Evolutionary conservation across 2,329 filamentous ascomycete genomes (phyloP).

Genomic region (Aspergillus amoenus): DNA sequence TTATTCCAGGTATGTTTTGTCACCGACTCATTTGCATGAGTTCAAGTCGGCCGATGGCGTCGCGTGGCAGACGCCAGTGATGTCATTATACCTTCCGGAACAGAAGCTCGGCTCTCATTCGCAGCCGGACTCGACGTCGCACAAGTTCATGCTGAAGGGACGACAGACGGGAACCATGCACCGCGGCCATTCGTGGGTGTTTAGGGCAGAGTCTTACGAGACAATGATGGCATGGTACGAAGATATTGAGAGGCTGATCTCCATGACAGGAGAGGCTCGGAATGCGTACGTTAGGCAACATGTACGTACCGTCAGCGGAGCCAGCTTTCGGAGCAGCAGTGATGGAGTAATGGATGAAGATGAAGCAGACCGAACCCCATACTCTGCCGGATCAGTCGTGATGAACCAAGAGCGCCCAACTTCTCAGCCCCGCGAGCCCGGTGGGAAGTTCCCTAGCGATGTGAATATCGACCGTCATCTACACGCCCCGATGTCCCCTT

Average conservation of each 20-base stretch:
- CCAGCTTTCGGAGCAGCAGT: constrained; percentile 62
- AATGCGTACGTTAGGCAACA: constrained; percentile 83
- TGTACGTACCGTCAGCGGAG: constrained; percentile 71
- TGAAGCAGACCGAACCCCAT: constrained; percentile 65
- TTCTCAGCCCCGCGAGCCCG: constrained; percentile 67
- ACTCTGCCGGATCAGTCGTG: constrained; percentile 56
- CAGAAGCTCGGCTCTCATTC: constrained; percentile 95
- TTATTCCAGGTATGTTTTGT: constrained; percentile 77
- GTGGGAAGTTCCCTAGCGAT: constrained; percentile 96
- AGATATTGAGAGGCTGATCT: constrained; percentile 85
- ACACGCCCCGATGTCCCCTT: constrained; percentile 75
- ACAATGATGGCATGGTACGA: constrained; percentile 98
- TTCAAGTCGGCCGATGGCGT: constrained; percentile 98
- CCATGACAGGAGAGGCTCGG: constrained; percentile 83
- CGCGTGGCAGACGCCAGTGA: constrained; percentile 77
- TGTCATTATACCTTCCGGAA: constrained; percentile 93
- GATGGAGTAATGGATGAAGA: constrained; percentile 77
- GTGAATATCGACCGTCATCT: constrained; percentile 82
- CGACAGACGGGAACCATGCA: constrained; percentile 92
- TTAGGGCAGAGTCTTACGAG: constrained; percentile 71
- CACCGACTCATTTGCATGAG: constrained; percentile 94
- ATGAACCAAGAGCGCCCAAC: constrained; percentile 39
- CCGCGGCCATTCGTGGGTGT: constrained; percentile 70
- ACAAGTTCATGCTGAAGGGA: constrained; percentile 98
- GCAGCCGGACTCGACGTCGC: constrained; percentile 75